These are phyloP conservation scores for Geranomyces variabilis DNA, from an alignment of 192 early-diverging fungal genomes.

Conservation along the genomic window DNA sequence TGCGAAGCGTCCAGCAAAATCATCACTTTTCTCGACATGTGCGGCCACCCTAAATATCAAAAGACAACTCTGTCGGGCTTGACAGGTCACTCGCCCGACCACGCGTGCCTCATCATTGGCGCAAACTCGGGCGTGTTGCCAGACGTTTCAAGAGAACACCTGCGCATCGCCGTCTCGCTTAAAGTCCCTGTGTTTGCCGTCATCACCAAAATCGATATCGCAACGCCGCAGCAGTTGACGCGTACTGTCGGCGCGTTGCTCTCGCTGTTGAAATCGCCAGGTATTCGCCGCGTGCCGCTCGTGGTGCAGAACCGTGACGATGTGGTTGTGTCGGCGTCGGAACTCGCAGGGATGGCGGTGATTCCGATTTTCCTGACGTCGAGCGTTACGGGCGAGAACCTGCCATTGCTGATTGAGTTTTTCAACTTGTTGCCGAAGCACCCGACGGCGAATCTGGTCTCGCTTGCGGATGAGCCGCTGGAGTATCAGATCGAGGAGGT, in stretches of 20 bases:
- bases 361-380: conserved; percentile 86
- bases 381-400: conserved; percentile 78
- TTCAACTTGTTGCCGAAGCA: conserved; percentile 75
- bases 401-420: conserved; percentile 67
- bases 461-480: conserved; percentile 34
- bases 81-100: conserved; percentile 79
- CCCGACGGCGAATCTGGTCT: conserved; percentile 18
- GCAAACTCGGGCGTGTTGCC: conserved; percentile 68
- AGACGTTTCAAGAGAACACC: conserved; percentile 77
- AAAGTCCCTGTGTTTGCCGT: conserved; percentile 79
- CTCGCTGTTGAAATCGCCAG: conserved; percentile 46
- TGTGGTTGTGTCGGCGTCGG: conserved; percentile 39
- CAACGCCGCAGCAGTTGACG: conserved; percentile 46
- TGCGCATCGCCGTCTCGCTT: conserved; percentile 74
- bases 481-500: conserved; percentile 82
- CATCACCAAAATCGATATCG: conserved; percentile 80
- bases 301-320: conserved; percentile 53
- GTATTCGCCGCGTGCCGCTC: conserved; percentile 48
- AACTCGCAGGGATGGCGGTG: conserved; percentile 45
- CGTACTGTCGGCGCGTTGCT: conserved; percentile 48
- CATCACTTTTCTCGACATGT: conserved; percentile 87
- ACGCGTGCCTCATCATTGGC: conserved; percentile 80
- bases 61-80: conserved; percentile 87
- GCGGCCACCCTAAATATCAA: conserved; percentile 85
- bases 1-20: conserved; percentile 77